Percentiles rank a stretch among this genome's conserved stretches.
Evolutionary conservation across 805 yeast genomes (phyloP).

Genomic region (Clavispora asparagi): DNA sequence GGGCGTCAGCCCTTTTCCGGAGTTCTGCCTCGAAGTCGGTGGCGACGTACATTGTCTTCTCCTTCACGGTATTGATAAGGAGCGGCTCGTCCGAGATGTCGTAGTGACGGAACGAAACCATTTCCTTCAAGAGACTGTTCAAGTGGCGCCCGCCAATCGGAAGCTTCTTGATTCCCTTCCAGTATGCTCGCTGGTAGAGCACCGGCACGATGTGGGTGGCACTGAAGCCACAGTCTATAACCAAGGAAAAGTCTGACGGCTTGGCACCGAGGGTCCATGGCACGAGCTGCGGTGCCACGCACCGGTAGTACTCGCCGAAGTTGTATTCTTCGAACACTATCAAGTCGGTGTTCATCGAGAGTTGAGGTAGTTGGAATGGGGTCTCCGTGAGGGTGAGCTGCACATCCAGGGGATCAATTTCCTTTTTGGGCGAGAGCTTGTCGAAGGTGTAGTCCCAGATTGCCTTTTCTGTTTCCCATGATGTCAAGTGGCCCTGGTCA

Average conservation of each 20-base stretch:
- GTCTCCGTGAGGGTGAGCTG: slow-evolving; percentile 73
- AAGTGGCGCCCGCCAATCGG: slow-evolving; percentile 85
- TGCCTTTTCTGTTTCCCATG: slow-evolving; percentile 87
- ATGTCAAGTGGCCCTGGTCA: slow-evolving; percentile 81
- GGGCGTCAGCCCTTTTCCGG: slow-evolving; percentile 27
- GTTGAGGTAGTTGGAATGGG: slow-evolving; percentile 74
- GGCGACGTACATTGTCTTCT: slow-evolving; percentile 67
- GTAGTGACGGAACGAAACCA: slow-evolving; percentile 85
- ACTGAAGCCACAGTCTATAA: slow-evolving; percentile 84
- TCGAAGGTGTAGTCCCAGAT: slow-evolving; percentile 81
- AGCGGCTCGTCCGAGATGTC: slow-evolving; percentile 90
- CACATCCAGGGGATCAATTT: slow-evolving; percentile 41
- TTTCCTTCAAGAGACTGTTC: slow-evolving; percentile 78
- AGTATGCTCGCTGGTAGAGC: slow-evolving; percentile 67
- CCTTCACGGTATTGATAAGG: slow-evolving; percentile 80
- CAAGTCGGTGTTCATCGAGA: slow-evolving; percentile 83
- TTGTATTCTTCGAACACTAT: slow-evolving; percentile 93
- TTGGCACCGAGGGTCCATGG: slow-evolving; percentile 44
- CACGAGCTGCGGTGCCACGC: slow-evolving; percentile 54
- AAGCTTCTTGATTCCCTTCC: slow-evolving; percentile 71
- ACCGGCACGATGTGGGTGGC: slow-evolving; percentile 87
- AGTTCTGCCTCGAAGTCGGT: slow-evolving; percentile 48
- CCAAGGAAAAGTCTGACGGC: slow-evolving; percentile 58
- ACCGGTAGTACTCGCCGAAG: slow-evolving; percentile 62
- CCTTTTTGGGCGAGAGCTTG: slow-evolving; percentile 33